Percentiles rank a stretch among this genome's conserved stretches.
These are phyloP conservation scores for Pouteria glomerata DNA, from an alignment of 148 eudicot genomes.

Conservation along the genomic window DNA sequence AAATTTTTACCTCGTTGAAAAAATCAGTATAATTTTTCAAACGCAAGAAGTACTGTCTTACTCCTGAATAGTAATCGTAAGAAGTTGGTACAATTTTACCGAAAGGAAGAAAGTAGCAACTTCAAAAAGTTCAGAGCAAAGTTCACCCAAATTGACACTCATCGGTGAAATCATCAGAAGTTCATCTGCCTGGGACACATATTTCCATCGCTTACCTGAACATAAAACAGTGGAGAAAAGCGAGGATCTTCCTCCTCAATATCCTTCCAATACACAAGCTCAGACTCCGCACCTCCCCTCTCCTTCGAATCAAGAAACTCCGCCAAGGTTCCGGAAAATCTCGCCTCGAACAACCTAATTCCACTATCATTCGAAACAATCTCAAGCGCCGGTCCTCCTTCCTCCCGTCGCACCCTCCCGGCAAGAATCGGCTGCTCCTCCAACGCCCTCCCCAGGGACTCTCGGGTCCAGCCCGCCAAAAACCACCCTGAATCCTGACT, in stretches of 20 bases:
- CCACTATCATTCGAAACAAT: slow-evolving; percentile 47
- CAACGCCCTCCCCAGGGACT: slow-evolving; percentile 37
- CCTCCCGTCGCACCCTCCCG: slow-evolving; percentile 32
- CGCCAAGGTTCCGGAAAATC: slow-evolving; percentile 10
- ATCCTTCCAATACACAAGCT: slow-evolving; percentile 50
- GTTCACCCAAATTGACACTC: too few species aligned
- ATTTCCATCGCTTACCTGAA: slow-evolving; percentile 35
- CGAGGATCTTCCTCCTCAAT: slow-evolving; percentile 31
- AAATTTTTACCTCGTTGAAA: too few species aligned
- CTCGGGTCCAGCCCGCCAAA: slow-evolving; percentile 36
- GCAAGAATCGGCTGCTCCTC: slow-evolving; percentile 34
- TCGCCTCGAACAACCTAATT: slow-evolving; percentile 38
- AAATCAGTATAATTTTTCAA: too few species aligned
- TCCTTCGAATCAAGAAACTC: slow-evolving; percentile 34
- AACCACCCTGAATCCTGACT: slow-evolving; percentile 32
- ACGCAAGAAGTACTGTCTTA: too few species aligned
- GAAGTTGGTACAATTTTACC: too few species aligned
- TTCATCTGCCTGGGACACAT: too few species aligned
- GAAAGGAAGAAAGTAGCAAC: too few species aligned
- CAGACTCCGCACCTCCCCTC: slow-evolving; percentile 23
- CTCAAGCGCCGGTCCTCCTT: slow-evolving; percentile 15
- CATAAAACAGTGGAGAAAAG: slow-evolving; percentile 37
- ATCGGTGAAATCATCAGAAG: too few species aligned
- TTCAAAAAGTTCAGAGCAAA: too few species aligned
- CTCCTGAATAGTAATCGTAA: too few species aligned